These are phyloP conservation scores for Hypoxylon sp. DNA, from an alignment of 2,329 filamentous ascomycete genomes.

Conservation along the genomic window DNA sequence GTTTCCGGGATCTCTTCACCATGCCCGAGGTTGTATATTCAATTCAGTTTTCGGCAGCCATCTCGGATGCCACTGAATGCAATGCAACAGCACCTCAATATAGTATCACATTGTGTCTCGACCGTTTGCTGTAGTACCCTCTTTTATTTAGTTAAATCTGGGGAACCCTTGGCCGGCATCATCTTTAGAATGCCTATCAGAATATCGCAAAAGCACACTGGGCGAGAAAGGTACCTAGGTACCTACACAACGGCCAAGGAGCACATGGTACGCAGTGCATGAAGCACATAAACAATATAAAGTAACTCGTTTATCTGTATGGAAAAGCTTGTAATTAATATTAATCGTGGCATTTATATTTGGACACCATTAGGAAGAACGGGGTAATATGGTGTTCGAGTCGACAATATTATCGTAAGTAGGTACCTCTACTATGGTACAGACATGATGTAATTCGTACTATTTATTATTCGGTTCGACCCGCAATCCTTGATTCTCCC, in stretches of 20 bases:
- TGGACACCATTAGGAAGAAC: background rate
- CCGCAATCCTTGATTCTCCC: slow-evolving; percentile 31
- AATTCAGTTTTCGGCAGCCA: slow-evolving; percentile 43
- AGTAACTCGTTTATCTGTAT: slow-evolving; percentile 13
- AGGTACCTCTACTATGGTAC: background rate
- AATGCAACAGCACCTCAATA: slow-evolving; percentile 45
- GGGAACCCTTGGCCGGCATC: slow-evolving; percentile 43
- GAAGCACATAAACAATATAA: background rate
- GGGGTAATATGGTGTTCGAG: slow-evolving; percentile 5
- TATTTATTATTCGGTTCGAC: slow-evolving; percentile 21
- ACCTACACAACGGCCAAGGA: background rate
- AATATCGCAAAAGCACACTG: slow-evolving; percentile 10
- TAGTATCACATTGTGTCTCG: slow-evolving; percentile 37
- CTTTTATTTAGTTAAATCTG: slow-evolving; percentile 45
- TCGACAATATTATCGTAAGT: background rate
- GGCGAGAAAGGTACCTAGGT: slow-evolving; percentile 10
- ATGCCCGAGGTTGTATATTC: slow-evolving; percentile 45
- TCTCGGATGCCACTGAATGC: slow-evolving; percentile 47
- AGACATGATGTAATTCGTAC: background rate
- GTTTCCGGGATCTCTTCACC: slow-evolving; percentile 32
- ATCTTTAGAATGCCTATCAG: slow-evolving; percentile 22
- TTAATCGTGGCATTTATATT: background rate
- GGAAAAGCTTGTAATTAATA: background rate
- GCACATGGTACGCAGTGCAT: slow-evolving; percentile 3
- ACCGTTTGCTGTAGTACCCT: slow-evolving; percentile 35